Conservation (phyloP, 1,139 yeast species). For the Geotrichum citri-aurantii region DNA sequence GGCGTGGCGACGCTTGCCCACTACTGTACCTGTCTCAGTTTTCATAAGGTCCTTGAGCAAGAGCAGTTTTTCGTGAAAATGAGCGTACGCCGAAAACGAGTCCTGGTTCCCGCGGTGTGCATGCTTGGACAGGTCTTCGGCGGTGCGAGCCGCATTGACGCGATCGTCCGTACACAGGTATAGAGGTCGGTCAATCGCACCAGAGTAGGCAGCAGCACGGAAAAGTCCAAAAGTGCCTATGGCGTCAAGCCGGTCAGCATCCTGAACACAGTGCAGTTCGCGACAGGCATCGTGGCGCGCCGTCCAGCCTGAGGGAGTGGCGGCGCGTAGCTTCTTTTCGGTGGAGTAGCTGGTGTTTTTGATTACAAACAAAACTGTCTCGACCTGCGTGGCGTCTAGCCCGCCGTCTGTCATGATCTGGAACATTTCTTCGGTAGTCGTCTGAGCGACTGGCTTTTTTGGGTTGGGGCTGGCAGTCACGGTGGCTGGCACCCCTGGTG, state of each 20-base stretch:
- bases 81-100: conserved; percentile 22
- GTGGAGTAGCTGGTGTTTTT: conserved; percentile 31
- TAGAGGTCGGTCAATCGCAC: conserved; percentile 30
- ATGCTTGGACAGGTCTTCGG: neutral
- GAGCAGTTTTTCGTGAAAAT: conserved; percentile 34
- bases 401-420: conserved; percentile 23
- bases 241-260: conserved; percentile 39
- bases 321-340: conserved; percentile 27
- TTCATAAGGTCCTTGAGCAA: conserved; percentile 29
- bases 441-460: neutral
- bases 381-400: conserved; percentile 21
- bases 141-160: conserved; percentile 44
- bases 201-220: conserved; percentile 35
- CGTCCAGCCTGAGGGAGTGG: conserved; percentile 27
- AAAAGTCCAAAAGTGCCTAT: conserved; percentile 37
- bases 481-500: neutral
- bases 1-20: conserved; percentile 29
- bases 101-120: neutral
- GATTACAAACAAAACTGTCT: conserved; percentile 29
- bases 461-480: neutral
- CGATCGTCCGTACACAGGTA: conserved; percentile 50
- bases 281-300: conserved; percentile 29
- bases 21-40: conserved; percentile 30
- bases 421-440: conserved; percentile 18
- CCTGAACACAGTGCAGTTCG: conserved; percentile 36